Base-by-base conservation (phyloP, 495 filamentous ascomycete species). In the Aspergillus sclerotiicarbonarius region DNA sequence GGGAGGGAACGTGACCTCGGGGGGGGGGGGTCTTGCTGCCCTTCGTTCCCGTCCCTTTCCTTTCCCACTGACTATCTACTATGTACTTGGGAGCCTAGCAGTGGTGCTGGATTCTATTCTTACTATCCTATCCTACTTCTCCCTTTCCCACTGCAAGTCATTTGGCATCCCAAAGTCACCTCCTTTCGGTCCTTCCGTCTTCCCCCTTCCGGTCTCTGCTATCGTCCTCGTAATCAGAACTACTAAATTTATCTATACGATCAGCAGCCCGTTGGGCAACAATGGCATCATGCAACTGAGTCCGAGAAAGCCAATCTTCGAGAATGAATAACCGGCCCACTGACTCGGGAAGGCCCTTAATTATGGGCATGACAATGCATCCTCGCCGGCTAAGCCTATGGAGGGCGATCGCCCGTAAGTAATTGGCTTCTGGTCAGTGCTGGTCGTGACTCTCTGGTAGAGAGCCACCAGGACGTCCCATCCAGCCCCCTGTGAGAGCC, bases 191-290 rank as follows among this genome's bases (percentile, higher is more conserved):
- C 44, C 39, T 54, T 41, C 53, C 45, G 35, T 35, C 15, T 43
- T 44, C 31, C 51, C 16, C 33, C 8, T 30, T 19, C 29, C 19
- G 48, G 29, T 33, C 49, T 19, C 31, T 37, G 31, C 35, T 32
- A 35, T 51, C 35, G 49, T 13, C 20, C 8, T 51, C 49, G 30
- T 35, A 47, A 44, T 20, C 39, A 41, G 33, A 8, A 46, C 10
- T 54, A 32, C 46, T 25, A 25, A 25, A 25, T 25, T 25, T 25
- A 46, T 46, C 25, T 55, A 43, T 55, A 47, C 37, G 53, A 51
- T 51, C 54, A 43, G 20, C 19, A 57, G 47, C 51, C 37, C 44
- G 53, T 55, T 57, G 55, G 55, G 55, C 55, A 57, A 57, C 55
- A 57, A 57, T 44, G 43, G 32, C 47, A 57, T 51, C 55, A 57